These are phyloP conservation scores for Penicillium palitans DNA, from an alignment of 2,329 filamentous ascomycete species.

Conservation along the genomic window DNA sequence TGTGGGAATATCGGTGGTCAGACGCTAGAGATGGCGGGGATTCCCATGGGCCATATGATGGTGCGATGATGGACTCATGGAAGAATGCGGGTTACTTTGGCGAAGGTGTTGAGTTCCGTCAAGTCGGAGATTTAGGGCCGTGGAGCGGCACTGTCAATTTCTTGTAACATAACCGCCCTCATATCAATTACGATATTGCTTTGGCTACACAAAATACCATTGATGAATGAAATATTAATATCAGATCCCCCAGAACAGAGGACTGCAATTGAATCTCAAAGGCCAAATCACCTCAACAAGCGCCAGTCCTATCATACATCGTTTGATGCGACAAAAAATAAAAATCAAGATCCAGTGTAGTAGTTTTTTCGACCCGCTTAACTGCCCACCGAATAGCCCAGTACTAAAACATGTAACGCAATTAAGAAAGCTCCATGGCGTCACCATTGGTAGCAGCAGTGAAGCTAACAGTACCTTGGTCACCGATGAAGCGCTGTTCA, in stretches of 20 bases:
- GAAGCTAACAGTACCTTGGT: slow-evolving; percentile 78
- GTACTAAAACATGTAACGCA: slow-evolving; percentile 12
- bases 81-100: slow-evolving; percentile 89
- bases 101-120: slow-evolving; percentile 76
- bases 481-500: slow-evolving; percentile 89
- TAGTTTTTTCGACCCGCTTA: slow-evolving; percentile 20
- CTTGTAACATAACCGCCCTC: slow-evolving; percentile 41
- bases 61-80: slow-evolving; percentile 84
- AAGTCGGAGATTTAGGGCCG: slow-evolving; percentile 53
- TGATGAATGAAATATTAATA: slow-evolving; percentile 13
- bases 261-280: slow-evolving; percentile 23
- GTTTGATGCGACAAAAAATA: slow-evolving; percentile 31
- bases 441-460: slow-evolving; percentile 56
- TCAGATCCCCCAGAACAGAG: slow-evolving; percentile 9
- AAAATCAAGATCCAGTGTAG: slow-evolving; percentile 18
- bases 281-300: slow-evolving; percentile 32
- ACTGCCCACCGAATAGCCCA: slow-evolving; percentile 16
- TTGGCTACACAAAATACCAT: slow-evolving; percentile 2
- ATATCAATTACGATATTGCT: background rate
- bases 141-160: slow-evolving; percentile 59
- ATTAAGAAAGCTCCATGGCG: slow-evolving; percentile 67
- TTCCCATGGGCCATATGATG: slow-evolving; percentile 85
- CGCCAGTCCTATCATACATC: slow-evolving; percentile 44
- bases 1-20: slow-evolving; percentile 93
- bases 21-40: slow-evolving; percentile 78